Base-by-base conservation (phyloP, 2,329 filamentous ascomycete species). In the Cytospora paraplurivora region DNA sequence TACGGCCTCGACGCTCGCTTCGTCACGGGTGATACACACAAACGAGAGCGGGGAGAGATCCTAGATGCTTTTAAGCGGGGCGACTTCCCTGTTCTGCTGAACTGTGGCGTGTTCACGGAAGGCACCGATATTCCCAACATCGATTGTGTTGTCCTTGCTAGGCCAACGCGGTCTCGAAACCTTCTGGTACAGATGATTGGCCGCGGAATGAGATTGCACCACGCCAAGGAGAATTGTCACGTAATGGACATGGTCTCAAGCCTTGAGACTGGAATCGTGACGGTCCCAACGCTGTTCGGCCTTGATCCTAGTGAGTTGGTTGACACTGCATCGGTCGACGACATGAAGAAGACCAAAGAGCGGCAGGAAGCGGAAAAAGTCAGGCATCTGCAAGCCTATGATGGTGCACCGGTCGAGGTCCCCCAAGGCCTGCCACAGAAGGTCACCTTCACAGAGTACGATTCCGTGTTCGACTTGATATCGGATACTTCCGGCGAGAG, bases 51-150 rank as follows among this genome's bases (percentile, higher is more conserved):
- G 52, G 83, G 85, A 57, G 82, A 89, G 57, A 85, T 86, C 1
- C 81, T 99, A 1, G 87, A 91, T 37, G 85, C 85, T 2, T 99
- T 99, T 76, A 90, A 85, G 68, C 82, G 79, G 1, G 85, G 88
- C 8, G 85, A 93, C 51, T 98, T 91, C 67, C 92, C 92, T 0
- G 92, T 99, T 1, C 82, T 99, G 15, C 78, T 99, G 58, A 99
- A 99, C 73, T 98, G 95, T 72, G 93, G 93, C 10, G 91, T 99
- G 49, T 98, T 97, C 72, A 98, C 94, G 0, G 95, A 99, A 78
- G 95, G 95, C 2, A 99, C 95, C 0, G 95, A 99, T 72, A 97
- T 99, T 37, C 95, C 96, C 7, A 97, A 96, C 73, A 91, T 99
- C 68, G 95, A 99, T 77, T 98, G 95, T 72, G 86, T 99, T 32